Base-by-base conservation (phyloP, 2,329 filamentous ascomycete genomes). In the Colletotrichum sidae region DNA sequence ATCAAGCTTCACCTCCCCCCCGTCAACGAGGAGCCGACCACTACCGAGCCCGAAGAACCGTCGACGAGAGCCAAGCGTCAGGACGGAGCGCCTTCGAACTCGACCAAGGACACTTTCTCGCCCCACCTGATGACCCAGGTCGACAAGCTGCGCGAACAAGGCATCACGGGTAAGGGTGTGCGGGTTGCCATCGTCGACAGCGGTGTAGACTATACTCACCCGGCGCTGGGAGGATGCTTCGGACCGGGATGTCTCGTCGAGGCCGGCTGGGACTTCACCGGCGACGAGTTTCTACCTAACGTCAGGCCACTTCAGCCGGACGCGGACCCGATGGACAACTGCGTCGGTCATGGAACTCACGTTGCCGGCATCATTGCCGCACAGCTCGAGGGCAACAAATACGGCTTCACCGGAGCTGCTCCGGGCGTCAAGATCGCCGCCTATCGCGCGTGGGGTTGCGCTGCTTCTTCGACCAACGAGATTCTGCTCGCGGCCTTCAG, bases 141-240 rank as follows among this genome's bases (percentile, higher is more conserved):
- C 13, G 76, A 81, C 67, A 76, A 74, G 60, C 73, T 84, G 12
- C 79, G 79, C n/a, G 77, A 74, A 2, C 71, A 77, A 38, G 81
- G 81, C 5, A 72, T 80, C 15, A 82, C 77, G 1, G 82, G 83
- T 11, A 76, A 80, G 45, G 82, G 82, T 0, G 70, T 82, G 12
- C 77, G 76, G 15, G 74, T 84, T 13, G 81, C 74, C 3, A 72
- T 84, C 38, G 72, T 83, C 50, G 78, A 82, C 60, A 71, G 69
- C 2, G 72, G 73, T 4, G 73, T 85, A 25, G 84, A 86, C 70
- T 86, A 85, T 69, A 77, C 70, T 6, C 83, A 84, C 60, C 82
- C 83, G 8, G 81, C 82, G 11, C 78, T 87, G 1, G 84, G 84
- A 13, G 83, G 83, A 3, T 82, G 83, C 57, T 86, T 86, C 67